Evolutionary conservation across 1,284 basidiomycete species (phyloP).

Genomic region (Fomitopsis schrenkii): DNA sequence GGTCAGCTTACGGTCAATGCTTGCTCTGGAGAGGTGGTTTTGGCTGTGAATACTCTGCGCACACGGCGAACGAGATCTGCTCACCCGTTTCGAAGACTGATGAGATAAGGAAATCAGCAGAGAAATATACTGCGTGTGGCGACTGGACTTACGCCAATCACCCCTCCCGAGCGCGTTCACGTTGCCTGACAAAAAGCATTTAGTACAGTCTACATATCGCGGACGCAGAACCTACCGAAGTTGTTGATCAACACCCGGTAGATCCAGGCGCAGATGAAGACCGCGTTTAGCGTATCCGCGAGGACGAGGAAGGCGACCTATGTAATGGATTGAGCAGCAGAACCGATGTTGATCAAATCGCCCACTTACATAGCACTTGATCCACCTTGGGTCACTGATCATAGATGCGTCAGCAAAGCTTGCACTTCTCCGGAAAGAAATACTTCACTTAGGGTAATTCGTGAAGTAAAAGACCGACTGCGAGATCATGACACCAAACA

Average conservation of each 20-base stretch:
- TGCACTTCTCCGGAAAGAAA: too few species aligned
- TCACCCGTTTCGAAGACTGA: not conserved
- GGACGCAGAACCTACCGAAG: not conserved
- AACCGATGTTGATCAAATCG: too few species aligned
- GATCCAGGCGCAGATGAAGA: not conserved
- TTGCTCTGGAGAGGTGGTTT: not conserved
- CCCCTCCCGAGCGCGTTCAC: not conserved
- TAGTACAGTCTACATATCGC: not conserved
- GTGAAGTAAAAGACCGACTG: conserved; percentile 1
- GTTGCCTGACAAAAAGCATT: not conserved
- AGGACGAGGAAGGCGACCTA: not conserved
- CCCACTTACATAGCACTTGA: not conserved
- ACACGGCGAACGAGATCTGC: too few species aligned
- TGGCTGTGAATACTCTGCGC: too few species aligned
- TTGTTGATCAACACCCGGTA: not conserved
- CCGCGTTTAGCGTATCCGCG: not conserved
- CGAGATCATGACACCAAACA: not conserved
- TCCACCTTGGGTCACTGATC: not conserved
- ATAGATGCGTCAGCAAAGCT: not conserved
- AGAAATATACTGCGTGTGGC: not conserved
- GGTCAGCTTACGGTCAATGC: not conserved
- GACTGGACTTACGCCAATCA: not conserved
- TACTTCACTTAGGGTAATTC: not conserved
- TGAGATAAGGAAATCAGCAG: not conserved
- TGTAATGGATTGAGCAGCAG: not conserved